A percentile compares a stretch with the other conserved stretches of the same genome.
Evolutionary conservation across 2,329 filamentous ascomycete genomes (phyloP).

Genomic region (Calonectria fujianensis): DNA sequence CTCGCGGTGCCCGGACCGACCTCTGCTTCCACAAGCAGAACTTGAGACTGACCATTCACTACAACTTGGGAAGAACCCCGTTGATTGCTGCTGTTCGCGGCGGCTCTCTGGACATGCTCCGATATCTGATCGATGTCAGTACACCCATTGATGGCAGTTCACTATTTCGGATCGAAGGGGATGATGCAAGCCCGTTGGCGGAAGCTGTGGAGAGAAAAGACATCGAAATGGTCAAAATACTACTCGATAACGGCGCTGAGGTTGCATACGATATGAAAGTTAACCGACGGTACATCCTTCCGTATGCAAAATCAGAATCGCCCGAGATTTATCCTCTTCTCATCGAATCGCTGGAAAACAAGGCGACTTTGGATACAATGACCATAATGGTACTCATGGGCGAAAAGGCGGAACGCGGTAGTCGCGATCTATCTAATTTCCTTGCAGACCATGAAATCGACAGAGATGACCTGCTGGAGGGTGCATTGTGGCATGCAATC

Average conservation of each 20-base stretch:
- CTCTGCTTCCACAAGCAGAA: slow-evolving; percentile 15
- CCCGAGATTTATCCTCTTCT: slow-evolving; percentile 3
- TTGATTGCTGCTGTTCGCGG: slow-evolving; percentile 10
- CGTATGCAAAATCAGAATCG: slow-evolving; percentile 8
- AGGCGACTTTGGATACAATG: background rate
- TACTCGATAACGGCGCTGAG: slow-evolving; percentile 4
- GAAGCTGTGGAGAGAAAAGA: slow-evolving; percentile 5
- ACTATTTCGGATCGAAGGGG: background rate
- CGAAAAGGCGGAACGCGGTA: slow-evolving; percentile 2
- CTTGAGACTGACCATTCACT: slow-evolving; percentile 13
- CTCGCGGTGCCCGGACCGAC: background rate
- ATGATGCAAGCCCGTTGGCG: background rate
- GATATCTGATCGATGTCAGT: slow-evolving; percentile 1
- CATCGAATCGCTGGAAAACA: slow-evolving; percentile 4
- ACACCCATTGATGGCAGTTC: background rate
- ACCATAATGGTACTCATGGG: slow-evolving; percentile 7
- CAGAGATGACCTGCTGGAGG: slow-evolving; percentile 8
- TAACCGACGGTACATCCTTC: background rate
- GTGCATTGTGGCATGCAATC: slow-evolving; percentile 16
- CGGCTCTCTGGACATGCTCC: slow-evolving; percentile 8
- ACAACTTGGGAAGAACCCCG: background rate
- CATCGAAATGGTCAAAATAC: background rate
- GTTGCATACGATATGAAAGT: slow-evolving; percentile 11
- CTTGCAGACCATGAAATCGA: background rate
- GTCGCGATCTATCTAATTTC: background rate